Base-by-base conservation (phyloP, 2,329 filamentous ascomycete species). In the Aspergillus intermedius region DNA sequence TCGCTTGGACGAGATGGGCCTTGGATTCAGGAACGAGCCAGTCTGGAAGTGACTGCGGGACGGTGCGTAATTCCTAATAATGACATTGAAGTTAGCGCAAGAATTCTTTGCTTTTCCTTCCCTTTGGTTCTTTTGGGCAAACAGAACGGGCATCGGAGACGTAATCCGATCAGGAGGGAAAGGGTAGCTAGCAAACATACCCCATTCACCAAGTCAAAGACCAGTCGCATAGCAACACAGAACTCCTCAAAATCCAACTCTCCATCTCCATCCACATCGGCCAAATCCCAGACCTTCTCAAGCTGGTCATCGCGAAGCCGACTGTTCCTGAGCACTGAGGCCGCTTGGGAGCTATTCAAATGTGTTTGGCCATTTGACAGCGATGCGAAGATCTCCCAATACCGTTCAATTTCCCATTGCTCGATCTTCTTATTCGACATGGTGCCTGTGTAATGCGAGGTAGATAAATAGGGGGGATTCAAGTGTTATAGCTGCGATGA, bases 241-340 rank as follows among this genome's bases (percentile, higher is more conserved):
- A 98, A 98, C 77, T 98, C 93, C 74, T 98, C 93, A 75, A 98
- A 98, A 73, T 98, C 93, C 47, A 98, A 78, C 71, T 94, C 94
- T 54, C 93, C 93, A 74, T 98, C 93, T 60, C 91, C 91, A 72
- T 98, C 93, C 53, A 98, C 89, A 68, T 98, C 93, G 50, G 93
- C 89, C 54, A 98, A 79, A 65, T 98, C 93, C 93, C 93, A 98
- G 54, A 98, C 88, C 60, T 84, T 82, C 74, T 97, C 93, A n/a
- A 98, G 84, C 74, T 98, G 91, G 63, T 85, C 82, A 67, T 88
- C 84, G 54, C 80, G 77, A 53, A 88, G 74, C 60, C 83, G 82
- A 55, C 80, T 84, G 75, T 88, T 88, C 70, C 86, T 85, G 62
- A 88, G 77, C 25, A 88, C 82, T 12, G 81, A 79, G 42, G 85